A percentile compares a stretch with the other conserved stretches of the same genome.
Evolutionary conservation across 495 filamentous ascomycete genomes (phyloP).

Genomic region (Neurospora sp.): DNA sequence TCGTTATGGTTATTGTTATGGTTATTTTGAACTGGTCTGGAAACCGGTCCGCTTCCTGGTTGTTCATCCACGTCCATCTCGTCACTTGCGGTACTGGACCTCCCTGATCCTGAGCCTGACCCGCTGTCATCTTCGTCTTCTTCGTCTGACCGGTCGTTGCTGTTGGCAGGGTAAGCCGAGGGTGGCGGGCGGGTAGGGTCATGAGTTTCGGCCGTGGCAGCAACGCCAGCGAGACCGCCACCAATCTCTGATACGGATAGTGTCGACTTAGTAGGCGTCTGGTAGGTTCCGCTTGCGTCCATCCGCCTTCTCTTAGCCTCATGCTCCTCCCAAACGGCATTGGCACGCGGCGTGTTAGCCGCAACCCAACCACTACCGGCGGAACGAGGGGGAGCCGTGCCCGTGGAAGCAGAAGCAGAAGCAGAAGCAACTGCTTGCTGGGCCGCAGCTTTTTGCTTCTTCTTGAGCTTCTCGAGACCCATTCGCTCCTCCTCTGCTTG

Average conservation of each 20-base stretch:
- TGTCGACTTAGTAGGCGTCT: slow-evolving; percentile 18
- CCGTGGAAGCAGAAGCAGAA: not conserved
- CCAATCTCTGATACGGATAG: slow-evolving; percentile 22
- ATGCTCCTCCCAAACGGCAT: slow-evolving; percentile 13
- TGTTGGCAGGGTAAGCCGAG: slow-evolving; percentile 1
- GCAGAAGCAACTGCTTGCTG: slow-evolving; percentile 7
- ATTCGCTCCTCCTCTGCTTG: slow-evolving; percentile 29
- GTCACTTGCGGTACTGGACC: not conserved
- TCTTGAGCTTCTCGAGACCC: slow-evolving; percentile 11
- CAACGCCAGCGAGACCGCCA: slow-evolving; percentile 19
- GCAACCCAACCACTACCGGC: slow-evolving; percentile 18
- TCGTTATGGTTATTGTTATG: not conserved
- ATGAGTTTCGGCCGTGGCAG: slow-evolving; percentile 20
- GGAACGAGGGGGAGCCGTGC: slow-evolving; percentile 9
- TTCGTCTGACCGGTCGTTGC: slow-evolving; percentile 2
- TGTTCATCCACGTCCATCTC: not conserved
- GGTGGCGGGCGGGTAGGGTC: slow-evolving; percentile 22
- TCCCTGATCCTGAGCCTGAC: not conserved
- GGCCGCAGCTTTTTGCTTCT: slow-evolving; percentile 3
- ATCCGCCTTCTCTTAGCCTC: slow-evolving; percentile 22
- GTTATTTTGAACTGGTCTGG: not conserved
- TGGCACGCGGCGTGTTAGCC: slow-evolving; percentile 17
- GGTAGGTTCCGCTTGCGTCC: slow-evolving; percentile 13
- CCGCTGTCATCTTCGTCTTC: not conserved
- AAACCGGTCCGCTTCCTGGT: not conserved